Base-by-base conservation (phyloP, 306 rosid genomes). In the Rosa multiflora region DNA sequence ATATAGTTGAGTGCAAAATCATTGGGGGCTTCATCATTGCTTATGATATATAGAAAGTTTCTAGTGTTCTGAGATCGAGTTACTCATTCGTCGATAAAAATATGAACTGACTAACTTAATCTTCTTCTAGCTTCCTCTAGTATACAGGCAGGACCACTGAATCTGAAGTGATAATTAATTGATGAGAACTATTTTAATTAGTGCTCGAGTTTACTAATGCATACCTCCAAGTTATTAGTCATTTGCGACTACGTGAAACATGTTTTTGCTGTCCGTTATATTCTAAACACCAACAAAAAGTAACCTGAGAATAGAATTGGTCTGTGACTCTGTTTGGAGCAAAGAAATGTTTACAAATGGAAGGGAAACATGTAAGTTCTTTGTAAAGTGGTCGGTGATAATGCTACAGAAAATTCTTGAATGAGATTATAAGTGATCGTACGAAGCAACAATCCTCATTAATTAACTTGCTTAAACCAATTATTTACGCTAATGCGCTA, bases 241-340 rank as follows among this genome's bases (percentile, higher is more conserved):
- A 18, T 64, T 63, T 47, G 72, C 32, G 9, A 26, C 61, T 46
- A 49, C 72, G 66, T 48, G 82, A 79, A 37, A 49, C 67, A 72
- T 72, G 74, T 39, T 51, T 67, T 35, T 39, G 5, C 17, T 46
- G 26, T 79, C n/a, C 9, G 6, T 40, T 51, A 44, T 35, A 23
- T 62, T 62, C 67, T 26, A 14, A 62, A 26, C 8, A 26, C 35
- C 67, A 62, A 62, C 40, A 5, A 62, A 23, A 74, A 40, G 40
- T 12, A 29, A 26, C 8, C 67, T 0, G 46, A 58, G 52, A 56
- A 4, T 12, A 72, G 40, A 49, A 35, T 14, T 35, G 9, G 40
- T 23, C 40, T 10, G 40, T 26, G 39, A 18, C 2, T 20, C 26
- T 20, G 62, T 62, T 61, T 26, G 37, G 7, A 58, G 48, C 26